phyloP scores from a whole-genome alignment of 257 asterid genomes.

The Verbena officinalis region DNA sequence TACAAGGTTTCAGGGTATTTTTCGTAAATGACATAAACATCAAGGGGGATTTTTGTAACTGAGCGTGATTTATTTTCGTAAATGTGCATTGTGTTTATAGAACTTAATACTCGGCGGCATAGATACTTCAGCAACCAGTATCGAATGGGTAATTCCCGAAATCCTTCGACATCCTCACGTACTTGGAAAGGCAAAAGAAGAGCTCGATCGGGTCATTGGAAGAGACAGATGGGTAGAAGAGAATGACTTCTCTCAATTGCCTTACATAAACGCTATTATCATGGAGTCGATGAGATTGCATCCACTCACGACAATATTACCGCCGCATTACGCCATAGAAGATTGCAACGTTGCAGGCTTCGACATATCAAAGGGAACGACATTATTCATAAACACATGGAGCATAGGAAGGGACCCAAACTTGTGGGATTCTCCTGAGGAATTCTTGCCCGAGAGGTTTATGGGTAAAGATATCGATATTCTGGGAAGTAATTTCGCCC shows the following conservation, averaged over 20 bases:
- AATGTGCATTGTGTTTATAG: constrained; percentile 15
- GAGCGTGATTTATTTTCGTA: no score
- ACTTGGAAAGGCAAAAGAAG: constrained; percentile 37
- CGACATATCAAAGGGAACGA: constrained; percentile 35
- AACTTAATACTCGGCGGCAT: constrained; percentile 32
- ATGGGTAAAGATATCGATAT: constrained; percentile 19
- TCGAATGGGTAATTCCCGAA: constrained; percentile 47
- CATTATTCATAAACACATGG: constrained; percentile 29
- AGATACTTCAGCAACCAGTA: constrained; percentile 35
- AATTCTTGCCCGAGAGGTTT: constrained; percentile 36
- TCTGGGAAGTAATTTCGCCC: constrained; percentile 24
- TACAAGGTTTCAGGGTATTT: no score
- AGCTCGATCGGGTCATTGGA: constrained; percentile 39
- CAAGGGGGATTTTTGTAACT: no score
- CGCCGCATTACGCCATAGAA: constrained; percentile 30
- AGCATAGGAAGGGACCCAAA: constrained; percentile 34
- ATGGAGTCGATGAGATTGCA: constrained; percentile 41
- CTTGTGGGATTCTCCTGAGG: constrained; percentile 16
- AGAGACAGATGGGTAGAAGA: constrained; percentile 47
- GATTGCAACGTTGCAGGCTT: constrained; percentile 35
- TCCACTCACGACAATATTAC: constrained; percentile 34
- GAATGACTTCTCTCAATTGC: constrained; percentile 33
- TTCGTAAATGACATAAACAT: no score
- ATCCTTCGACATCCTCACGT: constrained; percentile 28
- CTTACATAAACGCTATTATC: constrained; percentile 42